Percentiles rank a stretch among this genome's conserved stretches.
Conservation (phyloP, 2,329 filamentous ascomycete genomes). For the Cladosporium colombiae region DNA sequence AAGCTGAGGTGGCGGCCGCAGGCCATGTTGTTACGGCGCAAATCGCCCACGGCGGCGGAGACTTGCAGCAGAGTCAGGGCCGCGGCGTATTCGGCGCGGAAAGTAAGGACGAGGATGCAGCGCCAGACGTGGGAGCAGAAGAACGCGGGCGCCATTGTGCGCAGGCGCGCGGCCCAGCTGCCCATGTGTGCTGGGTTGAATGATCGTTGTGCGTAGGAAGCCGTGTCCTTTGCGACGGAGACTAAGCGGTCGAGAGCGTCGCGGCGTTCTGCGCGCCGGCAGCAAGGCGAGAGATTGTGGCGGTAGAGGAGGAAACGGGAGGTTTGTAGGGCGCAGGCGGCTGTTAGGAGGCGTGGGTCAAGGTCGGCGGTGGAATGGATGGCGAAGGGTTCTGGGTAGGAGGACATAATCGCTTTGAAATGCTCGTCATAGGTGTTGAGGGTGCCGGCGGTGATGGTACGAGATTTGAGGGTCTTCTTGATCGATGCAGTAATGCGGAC, state of each 20-base stretch:
- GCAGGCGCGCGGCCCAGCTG: constrained; percentile 58
- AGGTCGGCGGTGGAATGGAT: constrained; percentile 66
- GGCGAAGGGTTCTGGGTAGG: constrained; percentile 75
- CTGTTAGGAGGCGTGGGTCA: constrained; percentile 72
- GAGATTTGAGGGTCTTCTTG: constrained; percentile 67
- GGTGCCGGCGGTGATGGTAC: constrained; percentile 64
- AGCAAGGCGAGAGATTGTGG: constrained; percentile 78
- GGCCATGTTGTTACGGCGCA: constrained; percentile 70
- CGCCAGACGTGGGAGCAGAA: constrained; percentile 85
- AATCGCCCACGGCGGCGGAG: constrained; percentile 68
- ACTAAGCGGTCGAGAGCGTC: constrained; percentile 78
- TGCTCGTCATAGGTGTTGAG: constrained; percentile 80
- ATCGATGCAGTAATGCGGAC: constrained; percentile 75
- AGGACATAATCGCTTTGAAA: constrained; percentile 71
- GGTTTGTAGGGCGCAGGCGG: constrained; percentile 77
- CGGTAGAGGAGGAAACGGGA: constrained; percentile 83
- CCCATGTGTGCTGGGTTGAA: constrained; percentile 37
- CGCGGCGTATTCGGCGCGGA: constrained; percentile 70
- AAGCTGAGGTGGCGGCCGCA: constrained; percentile 82
- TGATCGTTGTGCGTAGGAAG: constrained; percentile 69
- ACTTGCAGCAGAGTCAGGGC: constrained; percentile 74
- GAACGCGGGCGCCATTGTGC: constrained; percentile 70
- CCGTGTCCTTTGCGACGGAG: constrained; percentile 74
- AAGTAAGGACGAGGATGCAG: constrained; percentile 75
- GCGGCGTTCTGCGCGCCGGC: constrained; percentile 63